These are phyloP conservation scores for Xylaria digitata DNA, from an alignment of 2,329 filamentous ascomycete genomes.

Conservation along the genomic window DNA sequence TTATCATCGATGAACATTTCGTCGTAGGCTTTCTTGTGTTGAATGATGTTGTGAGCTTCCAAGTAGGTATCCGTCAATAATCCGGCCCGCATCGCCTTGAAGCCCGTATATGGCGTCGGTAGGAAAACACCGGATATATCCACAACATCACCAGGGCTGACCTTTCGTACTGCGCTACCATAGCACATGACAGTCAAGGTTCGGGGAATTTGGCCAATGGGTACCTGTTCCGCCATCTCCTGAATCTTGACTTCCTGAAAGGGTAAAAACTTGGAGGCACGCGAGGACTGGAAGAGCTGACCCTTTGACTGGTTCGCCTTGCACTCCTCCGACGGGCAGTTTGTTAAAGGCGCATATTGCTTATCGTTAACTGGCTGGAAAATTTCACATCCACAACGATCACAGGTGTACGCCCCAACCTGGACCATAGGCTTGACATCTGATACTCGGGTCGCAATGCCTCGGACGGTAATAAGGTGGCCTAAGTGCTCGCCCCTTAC, in stretches of 20 bases:
- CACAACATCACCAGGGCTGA: constrained; percentile 94
- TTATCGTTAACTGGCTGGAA: constrained; percentile 95
- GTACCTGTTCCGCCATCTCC: constrained; percentile 98
- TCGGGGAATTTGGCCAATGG: constrained; percentile 95
- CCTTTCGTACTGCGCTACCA: constrained; percentile 83
- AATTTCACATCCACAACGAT: constrained; percentile 95
- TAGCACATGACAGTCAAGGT: constrained; percentile 91
- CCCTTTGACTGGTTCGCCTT: constrained; percentile 90
- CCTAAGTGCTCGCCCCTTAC: constrained; percentile 94
- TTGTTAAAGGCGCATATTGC: constrained; percentile 86
- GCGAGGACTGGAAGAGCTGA: constrained; percentile 92
- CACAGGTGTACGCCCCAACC: constrained; percentile 97
- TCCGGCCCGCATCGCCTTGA: constrained; percentile 95
- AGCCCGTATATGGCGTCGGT: constrained; percentile 98
- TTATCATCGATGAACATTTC: constrained; percentile 86
- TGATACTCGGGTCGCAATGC: constrained; percentile 93
- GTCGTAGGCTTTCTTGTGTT: constrained; percentile 98
- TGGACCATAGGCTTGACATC: constrained; percentile 98
- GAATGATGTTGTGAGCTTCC: constrained; percentile 90
- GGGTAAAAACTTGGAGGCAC: constrained; percentile 94
- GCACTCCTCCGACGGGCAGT: constrained; percentile 92
- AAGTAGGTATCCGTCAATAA: constrained; percentile 97
- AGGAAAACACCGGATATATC: constrained; percentile 96
- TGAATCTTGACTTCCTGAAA: constrained; percentile 99
- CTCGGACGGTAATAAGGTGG: constrained; percentile 90